Evolutionary conservation across 225 moss, liverwort and hornwort species (phyloP), one percentile per base, ranked within the genome.

Genomic region (Polytrichum commune): DNA sequence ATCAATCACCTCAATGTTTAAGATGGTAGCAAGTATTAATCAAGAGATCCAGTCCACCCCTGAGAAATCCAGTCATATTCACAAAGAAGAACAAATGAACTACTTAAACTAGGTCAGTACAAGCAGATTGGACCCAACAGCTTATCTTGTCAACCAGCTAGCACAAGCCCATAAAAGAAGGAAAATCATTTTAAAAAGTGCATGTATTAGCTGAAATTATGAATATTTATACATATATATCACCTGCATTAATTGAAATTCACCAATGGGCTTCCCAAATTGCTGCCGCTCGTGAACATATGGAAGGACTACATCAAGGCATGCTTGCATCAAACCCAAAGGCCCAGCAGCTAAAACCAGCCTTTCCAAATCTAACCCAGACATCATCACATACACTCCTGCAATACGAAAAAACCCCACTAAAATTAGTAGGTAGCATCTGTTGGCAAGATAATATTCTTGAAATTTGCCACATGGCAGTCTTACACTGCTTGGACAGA

Each of bases 331-430:
- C 82, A 98, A 77, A 18, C 97, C 97, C 70, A 98, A 75, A 58
- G 97, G 97, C 27, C 97, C 94, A 29, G 94, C 94, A 71, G 94
- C 91, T 77, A 98, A 81, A 60, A 98, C 94, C 67, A 98, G 76
- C 77, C 97, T 92, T 84, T 98, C 97, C 71, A 94, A 81, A 74
- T 98, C 97, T 78, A 98, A 77, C 54, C 97, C 97, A 70, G 94
- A 98, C 97, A 98, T 98, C 97, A 98, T 94, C 46, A 98, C 91
- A 71, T 98, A 98, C 71, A 98, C 97, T 74, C 97, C 94, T 98
- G 90, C 76, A 80, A 68, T 8, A 54, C 70, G 58, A 71, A 71
- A 79, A 66, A 8, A 54, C 33, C 33, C 26, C 57, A 9, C 18
- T 27, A 69, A 23, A 19, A 57, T 28, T 27, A 63, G 28, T 26